Percentiles rank a stretch among this genome's conserved stretches.
Evolutionary conservation across 1,139 yeast species (phyloP).

Genomic region (Yamadazyma spencermartinsiae): DNA sequence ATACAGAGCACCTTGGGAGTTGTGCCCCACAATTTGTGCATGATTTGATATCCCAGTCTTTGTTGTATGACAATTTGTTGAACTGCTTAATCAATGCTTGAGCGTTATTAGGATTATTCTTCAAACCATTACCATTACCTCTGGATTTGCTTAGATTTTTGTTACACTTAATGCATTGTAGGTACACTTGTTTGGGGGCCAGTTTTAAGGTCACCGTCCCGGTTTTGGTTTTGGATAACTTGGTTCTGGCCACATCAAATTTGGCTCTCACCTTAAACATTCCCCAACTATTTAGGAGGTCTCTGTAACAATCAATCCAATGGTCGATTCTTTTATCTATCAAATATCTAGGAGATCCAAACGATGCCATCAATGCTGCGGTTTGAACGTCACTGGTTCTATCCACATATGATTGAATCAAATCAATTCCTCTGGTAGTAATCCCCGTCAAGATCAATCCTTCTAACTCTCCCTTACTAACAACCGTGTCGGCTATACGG

Average conservation of each 20-base stretch:
- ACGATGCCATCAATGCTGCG: constrained; percentile 77
- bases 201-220: constrained; percentile 52
- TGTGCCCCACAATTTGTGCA: constrained; percentile 90
- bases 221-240: constrained; percentile 53
- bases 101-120: constrained; percentile 19
- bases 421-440: constrained; percentile 77
- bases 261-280: constrained; percentile 75
- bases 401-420: constrained; percentile 85
- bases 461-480: constrained; percentile 80
- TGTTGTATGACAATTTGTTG: constrained; percentile 24
- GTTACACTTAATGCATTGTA: constrained; percentile 82
- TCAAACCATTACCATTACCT: constrained; percentile 6
- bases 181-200: constrained; percentile 71
- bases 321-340: constrained; percentile 65
- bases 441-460: constrained; percentile 89
- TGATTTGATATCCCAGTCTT: constrained; percentile 30
- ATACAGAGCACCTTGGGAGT: constrained; percentile 89
- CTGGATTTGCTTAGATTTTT: constrained; percentile 54
- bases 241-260: constrained; percentile 78
- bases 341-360: constrained; percentile 83
- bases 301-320: constrained; percentile 77
- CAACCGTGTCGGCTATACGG: constrained; percentile 70
- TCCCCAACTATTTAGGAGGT: constrained; percentile 82
- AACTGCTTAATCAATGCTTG: constrained; percentile 40
- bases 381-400: constrained; percentile 92